Evolutionary conservation across 1,284 basidiomycete species (phyloP).

Genomic region (Apiotrichum montevideense): DNA sequence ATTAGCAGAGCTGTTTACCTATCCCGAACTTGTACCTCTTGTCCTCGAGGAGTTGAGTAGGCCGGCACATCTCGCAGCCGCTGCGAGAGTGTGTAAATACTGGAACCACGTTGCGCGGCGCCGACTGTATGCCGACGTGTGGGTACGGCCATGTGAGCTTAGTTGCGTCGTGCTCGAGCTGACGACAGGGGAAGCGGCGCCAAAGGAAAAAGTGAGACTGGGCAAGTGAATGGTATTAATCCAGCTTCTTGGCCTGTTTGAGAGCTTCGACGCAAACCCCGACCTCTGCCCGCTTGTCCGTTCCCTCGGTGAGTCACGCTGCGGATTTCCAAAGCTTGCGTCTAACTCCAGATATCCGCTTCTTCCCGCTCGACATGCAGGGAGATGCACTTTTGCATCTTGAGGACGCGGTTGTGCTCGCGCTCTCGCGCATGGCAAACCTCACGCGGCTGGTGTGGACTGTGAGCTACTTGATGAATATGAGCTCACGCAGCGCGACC

Average conservation of each 20-base stretch:
- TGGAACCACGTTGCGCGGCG: constrained; percentile 29
- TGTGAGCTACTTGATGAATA: constrained; percentile 16
- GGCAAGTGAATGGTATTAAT: constrained; percentile 20
- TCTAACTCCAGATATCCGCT: constrained; percentile 33
- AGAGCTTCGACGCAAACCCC: constrained; percentile 25
- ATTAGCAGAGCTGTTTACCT: constrained; percentile 27
- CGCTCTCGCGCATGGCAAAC: constrained; percentile 32
- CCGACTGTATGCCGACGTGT: constrained; percentile 38
- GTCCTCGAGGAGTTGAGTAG: constrained; percentile 32
- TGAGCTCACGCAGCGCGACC: constrained; percentile 32
- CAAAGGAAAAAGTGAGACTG: constrained; percentile 19
- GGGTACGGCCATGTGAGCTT: constrained; percentile 44
- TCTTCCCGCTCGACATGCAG: constrained; percentile 37
- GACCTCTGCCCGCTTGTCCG: constrained; percentile 33
- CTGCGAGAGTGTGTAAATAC: constrained; percentile 27
- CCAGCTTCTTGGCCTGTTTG: constrained; percentile 37
- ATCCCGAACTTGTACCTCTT: constrained; percentile 34
- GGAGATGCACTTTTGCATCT: constrained; percentile 29
- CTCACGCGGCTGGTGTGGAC: constrained; percentile 43
- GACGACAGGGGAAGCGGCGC: constrained; percentile 34
- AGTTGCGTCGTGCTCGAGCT: constrained; percentile 9
- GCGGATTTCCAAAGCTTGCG: background rate
- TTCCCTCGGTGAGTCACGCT: constrained; percentile 29
- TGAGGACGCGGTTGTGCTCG: constrained; percentile 28
- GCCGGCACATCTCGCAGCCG: constrained; percentile 30